Conservation (phyloP, 225 moss, liverwort and hornwort genomes). For the Bryoerythrophyllum caledonicum region DNA sequence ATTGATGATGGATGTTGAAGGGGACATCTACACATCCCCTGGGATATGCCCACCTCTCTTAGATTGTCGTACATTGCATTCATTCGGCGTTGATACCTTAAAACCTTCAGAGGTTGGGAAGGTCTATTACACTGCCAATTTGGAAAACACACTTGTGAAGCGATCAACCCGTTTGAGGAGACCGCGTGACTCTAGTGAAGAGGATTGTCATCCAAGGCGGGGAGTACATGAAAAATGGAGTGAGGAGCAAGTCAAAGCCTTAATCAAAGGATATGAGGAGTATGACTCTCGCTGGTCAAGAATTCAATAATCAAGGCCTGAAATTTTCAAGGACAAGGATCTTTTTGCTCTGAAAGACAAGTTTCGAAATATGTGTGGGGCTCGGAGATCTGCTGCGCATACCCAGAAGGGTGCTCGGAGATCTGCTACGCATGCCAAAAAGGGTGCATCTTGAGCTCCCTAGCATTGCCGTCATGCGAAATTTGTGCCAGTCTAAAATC, state of each 20-base stretch:
- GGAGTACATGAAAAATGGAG: neutral
- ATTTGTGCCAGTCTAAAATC: too few species aligned
- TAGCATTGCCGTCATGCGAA: too few species aligned
- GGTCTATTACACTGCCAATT: too few species aligned
- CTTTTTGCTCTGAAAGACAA: neutral
- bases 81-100: too few species aligned
- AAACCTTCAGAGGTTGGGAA: too few species aligned
- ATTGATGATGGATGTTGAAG: too few species aligned
- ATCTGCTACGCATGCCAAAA: neutral
- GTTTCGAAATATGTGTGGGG: neutral
- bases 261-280: neutral
- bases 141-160: too few species aligned
- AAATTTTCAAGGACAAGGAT: neutral
- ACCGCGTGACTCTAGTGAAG: too few species aligned
- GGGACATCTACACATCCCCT: too few species aligned
- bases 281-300: neutral
- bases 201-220: neutral
- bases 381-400: neutral
- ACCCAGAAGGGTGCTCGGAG: neutral
- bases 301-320: neutral
- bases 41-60: too few species aligned
- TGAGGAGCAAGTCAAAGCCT: neutral
- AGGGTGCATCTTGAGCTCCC: neutral
- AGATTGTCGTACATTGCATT: too few species aligned
- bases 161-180: too few species aligned